These are phyloP conservation scores for Aspergillus japonicus DNA, from an alignment of 2,329 filamentous ascomycete genomes.

Conservation along the genomic window DNA sequence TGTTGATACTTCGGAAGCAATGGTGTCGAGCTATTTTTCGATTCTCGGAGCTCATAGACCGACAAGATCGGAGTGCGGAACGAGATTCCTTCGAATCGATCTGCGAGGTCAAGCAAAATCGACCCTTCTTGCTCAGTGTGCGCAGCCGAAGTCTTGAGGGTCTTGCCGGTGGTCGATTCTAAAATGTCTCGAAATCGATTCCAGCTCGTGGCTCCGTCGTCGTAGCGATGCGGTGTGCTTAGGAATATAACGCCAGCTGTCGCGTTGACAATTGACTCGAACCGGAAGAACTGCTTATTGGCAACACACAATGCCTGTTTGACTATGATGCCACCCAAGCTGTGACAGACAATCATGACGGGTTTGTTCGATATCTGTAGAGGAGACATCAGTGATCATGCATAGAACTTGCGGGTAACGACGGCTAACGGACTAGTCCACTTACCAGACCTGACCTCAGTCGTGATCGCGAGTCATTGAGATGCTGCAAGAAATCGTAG, in stretches of 20 bases:
- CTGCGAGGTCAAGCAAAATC: constrained; percentile 3
- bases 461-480: neutral
- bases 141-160: neutral
- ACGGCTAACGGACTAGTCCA: too few relatives aligned
- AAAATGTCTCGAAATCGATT: too few relatives aligned
- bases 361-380: too few relatives aligned
- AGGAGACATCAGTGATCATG: too few relatives aligned
- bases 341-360: too few relatives aligned
- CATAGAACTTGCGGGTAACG: too few relatives aligned
- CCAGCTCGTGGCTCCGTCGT: neutral
- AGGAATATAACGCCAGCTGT: constrained; percentile 6
- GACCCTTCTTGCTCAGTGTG: constrained; percentile 2
- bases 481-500: constrained; percentile 3
- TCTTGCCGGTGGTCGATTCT: too few relatives aligned
- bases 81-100: constrained; percentile 6
- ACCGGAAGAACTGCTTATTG: constrained; percentile 7
- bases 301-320: constrained; percentile 3
- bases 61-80: constrained; percentile 8
- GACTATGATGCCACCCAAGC: too few relatives aligned
- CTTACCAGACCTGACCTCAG: too few relatives aligned
- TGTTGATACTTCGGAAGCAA: constrained; percentile 2
- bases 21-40: constrained; percentile 3
- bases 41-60: constrained; percentile 5
- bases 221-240: constrained; percentile 6
- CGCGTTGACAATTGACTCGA: constrained; percentile 3